Percentiles rank a stretch among this genome's conserved stretches.
Conservation (phyloP, 2,329 filamentous ascomycete genomes). For the Alternaria atra region DNA sequence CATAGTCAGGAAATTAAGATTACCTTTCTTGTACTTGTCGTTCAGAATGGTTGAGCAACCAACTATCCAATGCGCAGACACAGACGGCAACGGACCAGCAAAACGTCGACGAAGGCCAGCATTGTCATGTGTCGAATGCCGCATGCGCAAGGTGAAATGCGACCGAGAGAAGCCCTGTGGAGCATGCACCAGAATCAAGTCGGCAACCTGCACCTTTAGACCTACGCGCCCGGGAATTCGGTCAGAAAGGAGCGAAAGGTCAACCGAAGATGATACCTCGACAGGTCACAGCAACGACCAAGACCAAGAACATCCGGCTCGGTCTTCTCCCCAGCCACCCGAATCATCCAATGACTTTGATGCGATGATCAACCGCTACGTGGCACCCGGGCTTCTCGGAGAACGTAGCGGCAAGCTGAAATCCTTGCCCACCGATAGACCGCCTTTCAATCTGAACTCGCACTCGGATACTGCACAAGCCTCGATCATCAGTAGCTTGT, state of each 20-base stretch:
- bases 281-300: background rate
- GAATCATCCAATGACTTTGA: constrained; percentile 21
- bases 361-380: constrained; percentile 22
- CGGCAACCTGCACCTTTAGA: constrained; percentile 38
- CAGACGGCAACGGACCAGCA: constrained; percentile 27
- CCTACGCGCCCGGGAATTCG: constrained; percentile 15
- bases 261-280: background rate
- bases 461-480: background rate
- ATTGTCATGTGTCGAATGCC: constrained; percentile 42
- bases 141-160: constrained; percentile 43
- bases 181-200: constrained; percentile 17
- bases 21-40: background rate
- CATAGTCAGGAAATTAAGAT: background rate
- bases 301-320: background rate
- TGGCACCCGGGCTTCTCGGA: constrained; percentile 25
- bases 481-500: constrained; percentile 11
- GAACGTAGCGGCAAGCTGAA: constrained; percentile 14
- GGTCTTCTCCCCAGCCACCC: constrained; percentile 1
- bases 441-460: constrained; percentile 4
- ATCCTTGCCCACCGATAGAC: constrained; percentile 7
- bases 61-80: constrained; percentile 15
- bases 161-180: constrained; percentile 34
- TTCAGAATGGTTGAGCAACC: constrained; percentile 17
- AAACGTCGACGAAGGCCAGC: constrained; percentile 39
- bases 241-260: background rate